These are phyloP conservation scores for Cornus kousa DNA, from an alignment of 148 eudicot species.

Conservation along the genomic window DNA sequence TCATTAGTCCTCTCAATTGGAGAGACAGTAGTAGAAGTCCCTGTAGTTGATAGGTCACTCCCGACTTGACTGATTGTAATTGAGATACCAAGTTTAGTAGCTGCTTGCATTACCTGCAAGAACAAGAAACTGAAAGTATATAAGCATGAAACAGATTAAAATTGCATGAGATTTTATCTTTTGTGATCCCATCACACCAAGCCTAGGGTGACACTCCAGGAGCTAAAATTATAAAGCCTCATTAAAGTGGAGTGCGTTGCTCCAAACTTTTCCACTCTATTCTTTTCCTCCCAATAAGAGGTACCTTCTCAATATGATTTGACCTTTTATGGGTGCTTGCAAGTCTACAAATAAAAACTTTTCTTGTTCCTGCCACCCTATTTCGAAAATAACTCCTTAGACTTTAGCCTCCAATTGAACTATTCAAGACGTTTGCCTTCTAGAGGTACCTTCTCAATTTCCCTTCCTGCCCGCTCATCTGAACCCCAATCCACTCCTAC, in stretches of 20 bases:
- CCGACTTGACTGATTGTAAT: conserved; percentile 68
- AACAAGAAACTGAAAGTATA: background rate
- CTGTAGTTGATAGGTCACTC: conserved; percentile 48
- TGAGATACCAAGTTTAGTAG: conserved; percentile 69
- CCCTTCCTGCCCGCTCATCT: too few relatives aligned
- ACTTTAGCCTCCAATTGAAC: too few relatives aligned
- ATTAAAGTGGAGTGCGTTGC: background rate
- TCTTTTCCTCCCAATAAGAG: background rate
- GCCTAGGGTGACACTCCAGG: background rate
- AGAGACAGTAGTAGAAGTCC: conserved; percentile 45
- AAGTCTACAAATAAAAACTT: background rate
- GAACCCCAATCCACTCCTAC: too few relatives aligned
- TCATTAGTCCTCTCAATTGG: conserved; percentile 55
- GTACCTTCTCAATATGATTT: background rate
- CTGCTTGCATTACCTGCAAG: conserved; percentile 78
- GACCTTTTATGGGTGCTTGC: background rate
- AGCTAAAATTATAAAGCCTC: background rate
- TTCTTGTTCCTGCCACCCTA: background rate
- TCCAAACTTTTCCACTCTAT: background rate
- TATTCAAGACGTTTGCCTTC: too few relatives aligned
- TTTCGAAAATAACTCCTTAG: background rate
- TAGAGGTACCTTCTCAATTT: too few relatives aligned
- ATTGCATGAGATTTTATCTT: background rate
- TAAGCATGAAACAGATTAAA: background rate
- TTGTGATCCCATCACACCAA: background rate